Percentiles rank a stretch among this genome's conserved stretches.
Conservation (phyloP, 805 yeast genomes). For the Hanseniaspora taiwanica region DNA sequence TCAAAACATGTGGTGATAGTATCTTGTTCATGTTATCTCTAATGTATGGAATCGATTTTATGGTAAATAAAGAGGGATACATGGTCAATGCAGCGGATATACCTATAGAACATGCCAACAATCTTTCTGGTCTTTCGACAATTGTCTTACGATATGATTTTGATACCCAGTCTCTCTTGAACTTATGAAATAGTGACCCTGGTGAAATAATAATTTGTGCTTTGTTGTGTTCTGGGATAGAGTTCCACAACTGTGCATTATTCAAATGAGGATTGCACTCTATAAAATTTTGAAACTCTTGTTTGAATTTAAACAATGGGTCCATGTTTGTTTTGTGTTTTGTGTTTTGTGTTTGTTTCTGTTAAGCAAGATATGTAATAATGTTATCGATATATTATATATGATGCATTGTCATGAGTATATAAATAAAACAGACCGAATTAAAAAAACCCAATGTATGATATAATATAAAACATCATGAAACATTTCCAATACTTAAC, state of each 20-base stretch:
- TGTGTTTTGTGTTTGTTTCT: not conserved
- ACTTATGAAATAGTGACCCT: slow-evolving; percentile 54
- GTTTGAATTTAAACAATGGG: not conserved
- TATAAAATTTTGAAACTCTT: slow-evolving; percentile 4
- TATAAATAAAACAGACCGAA: too few relatives aligned
- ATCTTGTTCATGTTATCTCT: not conserved
- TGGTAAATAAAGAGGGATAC: slow-evolving; percentile 45
- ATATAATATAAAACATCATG: too few relatives aligned
- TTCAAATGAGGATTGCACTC: slow-evolving; percentile 4
- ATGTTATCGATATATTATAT: too few relatives aligned
- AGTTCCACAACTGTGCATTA: not conserved
- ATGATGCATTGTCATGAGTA: too few relatives aligned
- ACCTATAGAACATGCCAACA: slow-evolving; percentile 67
- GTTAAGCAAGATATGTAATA: too few relatives aligned
- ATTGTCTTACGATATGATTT: slow-evolving; percentile 52
- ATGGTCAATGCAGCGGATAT: slow-evolving; percentile 60
- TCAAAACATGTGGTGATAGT: slow-evolving; percentile 32
- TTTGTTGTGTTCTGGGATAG: slow-evolving; percentile 14
- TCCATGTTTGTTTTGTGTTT: not conserved
- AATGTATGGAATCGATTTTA: slow-evolving; percentile 23
- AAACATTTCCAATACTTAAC: too few relatives aligned
- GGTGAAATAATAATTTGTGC: slow-evolving; percentile 58
- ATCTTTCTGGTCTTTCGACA: slow-evolving; percentile 73
- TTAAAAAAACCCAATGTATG: too few relatives aligned
- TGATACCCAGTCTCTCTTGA: slow-evolving; percentile 65